phyloP scores from a whole-genome alignment of 2,329 filamentous ascomycete species.

The Parastagonospora nodorum region DNA sequence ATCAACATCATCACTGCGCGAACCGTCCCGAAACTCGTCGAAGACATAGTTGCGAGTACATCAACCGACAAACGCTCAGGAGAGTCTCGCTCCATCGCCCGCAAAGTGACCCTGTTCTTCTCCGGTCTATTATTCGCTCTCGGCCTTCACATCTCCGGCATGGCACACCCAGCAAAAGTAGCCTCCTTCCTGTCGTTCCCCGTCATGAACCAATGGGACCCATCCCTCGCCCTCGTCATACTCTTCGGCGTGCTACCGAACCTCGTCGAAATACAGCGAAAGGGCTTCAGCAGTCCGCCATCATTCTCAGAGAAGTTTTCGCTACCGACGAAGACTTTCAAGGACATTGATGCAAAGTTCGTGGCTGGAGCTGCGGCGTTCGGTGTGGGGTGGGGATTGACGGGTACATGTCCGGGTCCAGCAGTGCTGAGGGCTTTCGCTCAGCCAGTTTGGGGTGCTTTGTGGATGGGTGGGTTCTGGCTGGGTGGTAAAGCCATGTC shows the following conservation, averaged over 20 bases:
- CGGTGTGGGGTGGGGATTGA: slow-evolving; percentile 58
- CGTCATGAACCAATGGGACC: slow-evolving; percentile 52
- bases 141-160: slow-evolving; percentile 57
- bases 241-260: slow-evolving; percentile 57
- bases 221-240: slow-evolving; percentile 56
- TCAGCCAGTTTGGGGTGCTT: slow-evolving; percentile 55
- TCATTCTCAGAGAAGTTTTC: slow-evolving; percentile 50
- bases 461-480: slow-evolving; percentile 55
- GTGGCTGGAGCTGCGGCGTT: slow-evolving; percentile 54
- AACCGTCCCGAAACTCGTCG: slow-evolving; percentile 28
- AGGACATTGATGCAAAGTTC: slow-evolving; percentile 56
- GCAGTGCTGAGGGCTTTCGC: slow-evolving; percentile 53
- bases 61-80: slow-evolving; percentile 9
- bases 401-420: slow-evolving; percentile 59
- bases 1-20: slow-evolving; percentile 31
- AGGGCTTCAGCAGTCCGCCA: slow-evolving; percentile 42
- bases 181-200: slow-evolving; percentile 56
- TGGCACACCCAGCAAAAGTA: slow-evolving; percentile 58
- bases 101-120: slow-evolving; percentile 49
- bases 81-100: slow-evolving; percentile 24
- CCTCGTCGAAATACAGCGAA: slow-evolving; percentile 36
- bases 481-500: slow-evolving; percentile 37
- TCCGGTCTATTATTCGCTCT: slow-evolving; percentile 58
- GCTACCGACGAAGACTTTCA: slow-evolving; percentile 52
- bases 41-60: background rate